These are phyloP conservation scores for Paracamarosporium sp. DNA, from an alignment of 2,329 filamentous ascomycete genomes.

Conservation along the genomic window DNA sequence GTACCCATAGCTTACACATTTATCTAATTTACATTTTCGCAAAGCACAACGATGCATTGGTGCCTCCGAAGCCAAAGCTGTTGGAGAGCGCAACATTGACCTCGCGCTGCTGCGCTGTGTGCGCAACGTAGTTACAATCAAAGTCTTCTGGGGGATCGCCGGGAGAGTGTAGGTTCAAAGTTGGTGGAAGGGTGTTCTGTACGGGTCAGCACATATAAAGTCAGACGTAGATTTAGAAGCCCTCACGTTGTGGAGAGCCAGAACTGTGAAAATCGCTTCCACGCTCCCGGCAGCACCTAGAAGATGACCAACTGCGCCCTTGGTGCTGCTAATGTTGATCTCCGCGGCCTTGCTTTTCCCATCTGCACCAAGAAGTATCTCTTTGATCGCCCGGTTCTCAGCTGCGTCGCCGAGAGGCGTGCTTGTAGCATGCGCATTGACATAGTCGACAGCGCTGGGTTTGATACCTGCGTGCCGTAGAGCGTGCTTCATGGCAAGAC, in stretches of 20 bases:
- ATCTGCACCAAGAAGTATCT: conserved; percentile 75
- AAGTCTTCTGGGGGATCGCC: conserved; percentile 67
- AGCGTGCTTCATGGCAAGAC: conserved; percentile 83
- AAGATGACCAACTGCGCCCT: conserved; percentile 90
- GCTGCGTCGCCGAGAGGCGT: conserved; percentile 86
- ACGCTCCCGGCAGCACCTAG: conserved; percentile 90
- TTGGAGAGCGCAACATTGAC: conserved; percentile 85
- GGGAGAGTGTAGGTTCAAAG: conserved; percentile 76
- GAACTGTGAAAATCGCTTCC: conserved; percentile 83
- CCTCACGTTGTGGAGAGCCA: conserved; percentile 79
- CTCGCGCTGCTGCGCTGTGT: conserved; percentile 70
- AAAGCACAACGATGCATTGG: conserved; percentile 90
- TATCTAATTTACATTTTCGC: conserved; percentile 49
- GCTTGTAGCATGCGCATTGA: conserved; percentile 95
- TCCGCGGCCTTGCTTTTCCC: conserved; percentile 67
- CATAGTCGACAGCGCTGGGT: conserved; percentile 80
- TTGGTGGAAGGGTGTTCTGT: conserved; percentile 82
- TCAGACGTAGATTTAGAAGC: not conserved
- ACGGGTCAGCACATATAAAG: conserved; percentile 16
- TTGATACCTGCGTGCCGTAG: conserved; percentile 73
- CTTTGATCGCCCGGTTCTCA: conserved; percentile 82
- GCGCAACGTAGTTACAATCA: conserved; percentile 84
- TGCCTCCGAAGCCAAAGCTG: conserved; percentile 97
- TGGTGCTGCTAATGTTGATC: conserved; percentile 90
- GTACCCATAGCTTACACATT: not conserved